Conservation (phyloP, 176 grass and related monocot species). For the Eleusine indica region DNA sequence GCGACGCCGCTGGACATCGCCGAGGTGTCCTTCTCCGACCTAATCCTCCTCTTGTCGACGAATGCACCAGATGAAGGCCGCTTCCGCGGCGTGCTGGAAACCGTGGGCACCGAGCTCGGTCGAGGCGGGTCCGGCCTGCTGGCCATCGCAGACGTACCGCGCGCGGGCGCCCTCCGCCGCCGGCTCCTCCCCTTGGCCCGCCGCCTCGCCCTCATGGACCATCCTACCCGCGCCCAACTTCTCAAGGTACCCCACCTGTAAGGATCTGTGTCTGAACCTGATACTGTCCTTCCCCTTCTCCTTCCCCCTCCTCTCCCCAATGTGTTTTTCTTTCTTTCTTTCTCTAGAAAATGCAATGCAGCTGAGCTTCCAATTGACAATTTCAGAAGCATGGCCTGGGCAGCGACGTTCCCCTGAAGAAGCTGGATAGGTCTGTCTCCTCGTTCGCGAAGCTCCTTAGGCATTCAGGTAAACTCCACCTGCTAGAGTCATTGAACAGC, state of each 20-base stretch:
- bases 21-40: conserved; percentile 61
- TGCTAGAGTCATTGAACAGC: not conserved
- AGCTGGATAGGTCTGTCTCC: conserved; percentile 63
- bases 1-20: conserved; percentile 48
- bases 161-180: conserved; percentile 45
- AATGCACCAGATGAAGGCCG: not conserved
- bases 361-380: not conserved
- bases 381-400: conserved; percentile 83
- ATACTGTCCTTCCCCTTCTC: not conserved
- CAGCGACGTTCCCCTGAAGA: conserved; percentile 84
- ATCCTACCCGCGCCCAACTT: conserved; percentile 47
- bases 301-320: not conserved
- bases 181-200: conserved; percentile 69
- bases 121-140: conserved; percentile 63
- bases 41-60: conserved; percentile 49
- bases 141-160: conserved; percentile 51
- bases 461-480: conserved; percentile 31
- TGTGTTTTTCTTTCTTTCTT: not conserved
- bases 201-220: conserved; percentile 64
- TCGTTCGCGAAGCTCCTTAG: conserved; percentile 60
- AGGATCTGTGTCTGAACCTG: not conserved
- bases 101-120: conserved; percentile 54
- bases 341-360: not conserved
- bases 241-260: conserved; percentile 53
- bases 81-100: conserved; percentile 9